Conservation (phyloP, 2,329 filamentous ascomycete species). For the Exserohilum turcica region DNA sequence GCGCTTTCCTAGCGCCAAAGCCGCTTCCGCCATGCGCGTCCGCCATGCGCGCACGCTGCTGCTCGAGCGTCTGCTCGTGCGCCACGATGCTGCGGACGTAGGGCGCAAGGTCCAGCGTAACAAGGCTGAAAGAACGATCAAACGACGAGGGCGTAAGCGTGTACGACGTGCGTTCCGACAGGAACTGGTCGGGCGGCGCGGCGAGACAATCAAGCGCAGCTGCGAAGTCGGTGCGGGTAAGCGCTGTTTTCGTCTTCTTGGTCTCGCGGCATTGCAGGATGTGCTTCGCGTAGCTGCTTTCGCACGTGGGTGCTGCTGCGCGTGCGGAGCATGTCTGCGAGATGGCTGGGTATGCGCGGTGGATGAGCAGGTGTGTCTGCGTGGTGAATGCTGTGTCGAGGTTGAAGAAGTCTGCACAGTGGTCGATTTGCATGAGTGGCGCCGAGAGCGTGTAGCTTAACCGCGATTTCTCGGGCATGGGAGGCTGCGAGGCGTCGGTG, state of each 20-base stretch:
- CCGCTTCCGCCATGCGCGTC: neutral
- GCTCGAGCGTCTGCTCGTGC: conserved; percentile 73
- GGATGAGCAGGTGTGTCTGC: conserved; percentile 26
- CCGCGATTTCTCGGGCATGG: conserved; percentile 59
- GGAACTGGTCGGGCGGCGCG: conserved; percentile 36
- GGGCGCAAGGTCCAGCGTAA: conserved; percentile 80
- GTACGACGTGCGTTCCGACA: conserved; percentile 37
- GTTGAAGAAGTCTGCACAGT: conserved; percentile 51
- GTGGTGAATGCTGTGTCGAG: conserved; percentile 46
- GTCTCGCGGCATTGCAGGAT: conserved; percentile 40
- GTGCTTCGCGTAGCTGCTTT: conserved; percentile 26
- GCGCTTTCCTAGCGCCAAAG: neutral
- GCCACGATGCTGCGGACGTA: conserved; percentile 86
- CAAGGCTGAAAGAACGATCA: conserved; percentile 69
- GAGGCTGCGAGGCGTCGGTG: conserved; percentile 68
- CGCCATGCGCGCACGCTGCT: conserved; percentile 65
- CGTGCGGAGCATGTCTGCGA: neutral
- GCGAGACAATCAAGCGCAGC: conserved; percentile 60
- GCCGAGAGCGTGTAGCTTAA: conserved; percentile 61
- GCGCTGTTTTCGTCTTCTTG: conserved; percentile 17
- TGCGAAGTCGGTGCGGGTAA: conserved; percentile 50
- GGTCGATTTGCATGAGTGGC: conserved; percentile 59
- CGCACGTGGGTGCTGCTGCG: conserved; percentile 8
- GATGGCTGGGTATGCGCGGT: conserved; percentile 19
- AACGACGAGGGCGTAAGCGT: conserved; percentile 73